A percentile compares a stretch with the other conserved stretches of the same genome.
Evolutionary conservation across 192 early-diverging fungal species (phyloP).

Genomic region (Coemansia sp.): DNA sequence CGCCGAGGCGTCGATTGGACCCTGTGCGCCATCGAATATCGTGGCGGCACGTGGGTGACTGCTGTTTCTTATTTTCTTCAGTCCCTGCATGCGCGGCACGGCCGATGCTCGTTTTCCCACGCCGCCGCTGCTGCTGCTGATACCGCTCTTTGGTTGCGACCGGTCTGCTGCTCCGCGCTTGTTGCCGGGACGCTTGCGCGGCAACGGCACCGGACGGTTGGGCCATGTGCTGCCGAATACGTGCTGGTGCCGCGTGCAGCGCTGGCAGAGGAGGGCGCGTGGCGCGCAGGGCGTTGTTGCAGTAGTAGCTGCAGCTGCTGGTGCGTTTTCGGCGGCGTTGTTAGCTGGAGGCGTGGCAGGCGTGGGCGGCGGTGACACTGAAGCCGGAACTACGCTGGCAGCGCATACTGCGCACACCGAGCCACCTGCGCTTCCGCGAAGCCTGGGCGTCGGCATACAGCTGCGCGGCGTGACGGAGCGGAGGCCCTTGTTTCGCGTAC

Average conservation of each 20-base stretch:
- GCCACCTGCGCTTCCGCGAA: neutral
- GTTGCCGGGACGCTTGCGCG: neutral
- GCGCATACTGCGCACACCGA: slow-evolving; percentile 16
- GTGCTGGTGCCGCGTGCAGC: slow-evolving; percentile 38
- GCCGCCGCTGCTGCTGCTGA: neutral
- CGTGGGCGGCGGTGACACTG: neutral
- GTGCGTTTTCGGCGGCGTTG: too few species aligned
- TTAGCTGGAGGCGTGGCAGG: neutral
- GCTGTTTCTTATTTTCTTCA: neutral
- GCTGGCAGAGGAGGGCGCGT: slow-evolving; percentile 7
- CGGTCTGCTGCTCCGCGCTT: neutral
- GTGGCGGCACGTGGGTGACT: slow-evolving; percentile 8
- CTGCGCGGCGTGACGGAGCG: slow-evolving; percentile 34
- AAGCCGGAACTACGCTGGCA: neutral
- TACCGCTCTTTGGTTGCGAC: neutral
- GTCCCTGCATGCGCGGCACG: neutral
- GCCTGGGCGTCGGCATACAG: slow-evolving; percentile 18
- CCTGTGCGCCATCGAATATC: slow-evolving; percentile 43
- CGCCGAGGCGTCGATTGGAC: slow-evolving; percentile 8
- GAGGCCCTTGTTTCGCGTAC: slow-evolving; percentile 46
- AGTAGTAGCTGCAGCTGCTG: neutral
- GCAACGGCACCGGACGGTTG: slow-evolving; percentile 18
- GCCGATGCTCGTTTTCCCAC: too few species aligned
- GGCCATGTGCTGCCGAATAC: slow-evolving; percentile 47
- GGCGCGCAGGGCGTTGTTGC: neutral